A percentile compares a stretch with the other conserved stretches of the same genome.
These are phyloP conservation scores for Lineolata rhizophorae DNA, from an alignment of 495 filamentous ascomycete genomes.

Conservation along the genomic window DNA sequence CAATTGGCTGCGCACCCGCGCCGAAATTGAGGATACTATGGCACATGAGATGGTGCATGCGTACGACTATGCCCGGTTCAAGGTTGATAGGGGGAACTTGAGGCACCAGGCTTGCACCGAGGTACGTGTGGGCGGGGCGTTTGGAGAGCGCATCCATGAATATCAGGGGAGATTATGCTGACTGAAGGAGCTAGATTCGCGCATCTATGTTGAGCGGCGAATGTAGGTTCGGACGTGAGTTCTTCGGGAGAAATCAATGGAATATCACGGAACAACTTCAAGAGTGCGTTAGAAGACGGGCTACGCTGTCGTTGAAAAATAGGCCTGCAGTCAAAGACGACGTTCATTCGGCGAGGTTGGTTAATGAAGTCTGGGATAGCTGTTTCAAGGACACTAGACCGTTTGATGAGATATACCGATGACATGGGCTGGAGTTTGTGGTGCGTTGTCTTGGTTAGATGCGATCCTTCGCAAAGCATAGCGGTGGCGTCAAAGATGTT, in stretches of 20 bases:
- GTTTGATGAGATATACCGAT: slow-evolving; percentile 92
- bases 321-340: slow-evolving; percentile 69
- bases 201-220: slow-evolving; percentile 83
- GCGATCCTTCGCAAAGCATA: too few species aligned
- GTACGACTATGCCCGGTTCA: slow-evolving; percentile 80
- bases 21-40: slow-evolving; percentile 77
- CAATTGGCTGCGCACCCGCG: slow-evolving; percentile 52
- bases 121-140: too few species aligned
- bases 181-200: too few species aligned
- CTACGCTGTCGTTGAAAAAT: slow-evolving; percentile 48
- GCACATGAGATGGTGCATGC: slow-evolving; percentile 97
- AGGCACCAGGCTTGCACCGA: slow-evolving; percentile 90
- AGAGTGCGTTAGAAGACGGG: slow-evolving; percentile 66
- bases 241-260: slow-evolving; percentile 64
- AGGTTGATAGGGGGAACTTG: slow-evolving; percentile 61
- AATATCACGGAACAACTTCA: slow-evolving; percentile 81
- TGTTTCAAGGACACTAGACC: slow-evolving; percentile 86
- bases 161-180: slow-evolving; percentile 19
- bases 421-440: slow-evolving; percentile 15
- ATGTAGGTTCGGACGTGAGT: slow-evolving; percentile 76
- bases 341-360: slow-evolving; percentile 62
- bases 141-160: neutral
- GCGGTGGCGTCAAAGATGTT: too few species aligned
- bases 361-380: slow-evolving; percentile 94
- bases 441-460: too few species aligned